These are phyloP conservation scores for Candida orba DNA, from an alignment of 805 yeast genomes.

Conservation along the genomic window DNA sequence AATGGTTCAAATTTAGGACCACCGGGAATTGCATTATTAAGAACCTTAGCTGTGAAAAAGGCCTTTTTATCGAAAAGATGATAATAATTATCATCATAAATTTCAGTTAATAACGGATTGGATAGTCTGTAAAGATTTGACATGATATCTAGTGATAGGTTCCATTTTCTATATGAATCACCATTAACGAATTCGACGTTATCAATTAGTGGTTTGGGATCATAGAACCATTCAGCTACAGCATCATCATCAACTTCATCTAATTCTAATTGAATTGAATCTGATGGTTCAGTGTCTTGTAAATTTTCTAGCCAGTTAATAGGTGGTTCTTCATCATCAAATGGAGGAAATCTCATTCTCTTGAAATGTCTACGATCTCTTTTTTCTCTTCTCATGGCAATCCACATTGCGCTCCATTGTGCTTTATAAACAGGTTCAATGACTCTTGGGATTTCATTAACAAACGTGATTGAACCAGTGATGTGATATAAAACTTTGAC, in stretches of 20 bases:
- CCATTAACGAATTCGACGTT: slow-evolving; percentile 56
- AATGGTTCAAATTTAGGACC: slow-evolving; percentile 95
- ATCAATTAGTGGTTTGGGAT: slow-evolving; percentile 63
- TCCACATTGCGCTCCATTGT: slow-evolving; percentile 95
- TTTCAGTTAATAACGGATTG: slow-evolving; percentile 60
- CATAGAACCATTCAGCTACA: slow-evolving; percentile 74
- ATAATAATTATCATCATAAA: slow-evolving; percentile 42
- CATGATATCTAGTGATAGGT: slow-evolving; percentile 52
- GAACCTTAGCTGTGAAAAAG: slow-evolving; percentile 84
- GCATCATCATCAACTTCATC: slow-evolving; percentile 55
- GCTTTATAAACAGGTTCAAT: slow-evolving; percentile 87
- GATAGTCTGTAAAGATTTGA: slow-evolving; percentile 60
- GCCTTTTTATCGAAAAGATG: slow-evolving; percentile 74
- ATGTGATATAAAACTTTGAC: slow-evolving; percentile 85
- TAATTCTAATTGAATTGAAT: slow-evolving; percentile 62
- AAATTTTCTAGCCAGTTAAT: slow-evolving; percentile 75
- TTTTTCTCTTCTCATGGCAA: slow-evolving; percentile 88
- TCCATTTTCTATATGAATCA: slow-evolving; percentile 71
- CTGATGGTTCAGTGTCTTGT: slow-evolving; percentile 63
- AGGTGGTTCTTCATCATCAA: slow-evolving; percentile 97
- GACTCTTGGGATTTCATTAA: slow-evolving; percentile 86
- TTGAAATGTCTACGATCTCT: slow-evolving; percentile 85
- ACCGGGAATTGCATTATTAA: slow-evolving; percentile 83
- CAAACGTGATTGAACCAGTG: slow-evolving; percentile 93
- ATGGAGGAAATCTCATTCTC: slow-evolving; percentile 90